Percentiles rank a stretch among this genome's conserved stretches.
Evolutionary conservation across 495 filamentous ascomycete genomes (phyloP).

Genomic region (Aspergillus indologenus): DNA sequence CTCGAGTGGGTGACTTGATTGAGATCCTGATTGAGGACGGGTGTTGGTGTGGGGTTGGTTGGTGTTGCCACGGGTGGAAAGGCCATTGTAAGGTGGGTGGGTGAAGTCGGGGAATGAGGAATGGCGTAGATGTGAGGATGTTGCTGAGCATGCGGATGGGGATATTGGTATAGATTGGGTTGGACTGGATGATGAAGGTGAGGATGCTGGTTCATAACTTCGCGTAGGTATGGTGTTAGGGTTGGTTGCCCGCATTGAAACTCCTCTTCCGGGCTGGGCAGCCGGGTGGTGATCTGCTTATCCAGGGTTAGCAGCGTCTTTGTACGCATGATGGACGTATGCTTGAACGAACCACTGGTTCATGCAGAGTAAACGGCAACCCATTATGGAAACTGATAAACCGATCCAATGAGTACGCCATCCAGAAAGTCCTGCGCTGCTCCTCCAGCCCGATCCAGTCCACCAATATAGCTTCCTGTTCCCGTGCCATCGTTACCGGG

Average conservation of each 20-base stretch:
- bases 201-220: constrained; percentile 31
- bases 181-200: neutral
- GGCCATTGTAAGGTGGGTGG: neutral
- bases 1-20: constrained; percentile 29
- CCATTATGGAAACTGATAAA: constrained; percentile 48
- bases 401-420: constrained; percentile 53
- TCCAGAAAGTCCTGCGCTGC: constrained; percentile 53
- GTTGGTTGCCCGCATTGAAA: constrained; percentile 49
- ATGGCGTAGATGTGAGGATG: constrained; percentile 18
- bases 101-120: neutral
- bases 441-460: constrained; percentile 43
- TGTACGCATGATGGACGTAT: neutral
- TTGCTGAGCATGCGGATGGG: neutral
- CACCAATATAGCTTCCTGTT: constrained; percentile 12
- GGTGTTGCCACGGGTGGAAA: neutral
- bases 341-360: constrained; percentile 47
- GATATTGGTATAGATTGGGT: neutral
- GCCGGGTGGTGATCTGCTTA: constrained; percentile 22
- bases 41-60: neutral
- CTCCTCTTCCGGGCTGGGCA: constrained; percentile 39
- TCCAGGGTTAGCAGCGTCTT: neutral
- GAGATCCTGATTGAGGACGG: constrained; percentile 6
- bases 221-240: constrained; percentile 41
- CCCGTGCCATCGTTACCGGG: constrained; percentile 13
- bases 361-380: constrained; percentile 47